These are phyloP conservation scores for Colletotrichum aenigma DNA, from an alignment of 2,329 filamentous ascomycete genomes.

Conservation along the genomic window DNA sequence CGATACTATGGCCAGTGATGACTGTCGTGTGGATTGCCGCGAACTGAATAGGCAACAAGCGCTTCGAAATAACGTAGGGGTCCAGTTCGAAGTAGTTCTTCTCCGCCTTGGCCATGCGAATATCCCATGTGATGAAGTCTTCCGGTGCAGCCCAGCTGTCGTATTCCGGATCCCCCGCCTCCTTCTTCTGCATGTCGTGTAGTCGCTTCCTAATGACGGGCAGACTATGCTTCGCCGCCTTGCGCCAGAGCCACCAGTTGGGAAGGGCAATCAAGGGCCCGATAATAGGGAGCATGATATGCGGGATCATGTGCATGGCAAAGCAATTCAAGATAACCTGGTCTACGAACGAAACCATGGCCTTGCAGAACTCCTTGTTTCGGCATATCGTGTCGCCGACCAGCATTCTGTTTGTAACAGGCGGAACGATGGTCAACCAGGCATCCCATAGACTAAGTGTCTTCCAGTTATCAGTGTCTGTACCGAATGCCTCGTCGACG, in stretches of 20 bases:
- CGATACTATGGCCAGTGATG: constrained; percentile 50
- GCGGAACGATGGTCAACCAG: constrained; percentile 45
- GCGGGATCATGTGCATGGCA: constrained; percentile 50
- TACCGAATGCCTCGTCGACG: constrained; percentile 37
- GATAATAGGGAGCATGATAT: constrained; percentile 52
- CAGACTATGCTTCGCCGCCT: constrained; percentile 42
- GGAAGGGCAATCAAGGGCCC: constrained; percentile 47
- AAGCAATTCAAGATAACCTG: constrained; percentile 50
- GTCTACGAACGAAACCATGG: constrained; percentile 53
- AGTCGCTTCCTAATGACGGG: constrained; percentile 57
- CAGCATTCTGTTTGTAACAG: constrained; percentile 47
- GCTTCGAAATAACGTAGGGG: constrained; percentile 51
- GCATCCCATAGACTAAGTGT: constrained; percentile 48
- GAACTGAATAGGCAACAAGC: constrained; percentile 61
- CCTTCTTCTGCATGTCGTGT: constrained; percentile 46
- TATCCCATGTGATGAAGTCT: constrained; percentile 63
- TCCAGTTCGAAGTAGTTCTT: constrained; percentile 45
- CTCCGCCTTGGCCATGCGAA: constrained; percentile 54
- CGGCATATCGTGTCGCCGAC: constrained; percentile 42
- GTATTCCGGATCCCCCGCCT: constrained; percentile 41
- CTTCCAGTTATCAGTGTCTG: constrained; percentile 38
- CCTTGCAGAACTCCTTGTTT: constrained; percentile 48
- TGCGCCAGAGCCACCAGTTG: constrained; percentile 52
- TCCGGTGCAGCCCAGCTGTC: constrained; percentile 51
- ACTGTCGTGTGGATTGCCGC: constrained; percentile 64